A percentile compares a stretch with the other conserved stretches of the same genome.
Conservation (phyloP, 805 yeast species). For the Maudiozyma serrabonitensis region DNA sequence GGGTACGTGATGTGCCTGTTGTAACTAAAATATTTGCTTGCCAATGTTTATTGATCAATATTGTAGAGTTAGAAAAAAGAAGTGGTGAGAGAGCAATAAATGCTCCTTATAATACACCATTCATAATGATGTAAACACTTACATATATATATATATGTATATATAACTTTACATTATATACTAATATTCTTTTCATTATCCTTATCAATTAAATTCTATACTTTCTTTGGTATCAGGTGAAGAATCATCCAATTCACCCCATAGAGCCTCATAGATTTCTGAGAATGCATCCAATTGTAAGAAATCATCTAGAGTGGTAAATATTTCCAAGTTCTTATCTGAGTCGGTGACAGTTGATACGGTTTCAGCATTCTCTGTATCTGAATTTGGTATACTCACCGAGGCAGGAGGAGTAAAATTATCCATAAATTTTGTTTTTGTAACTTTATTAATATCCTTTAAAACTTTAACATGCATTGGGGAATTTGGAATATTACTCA, state of each 20-base stretch:
- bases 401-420: background rate
- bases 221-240: background rate
- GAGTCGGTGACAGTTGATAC: background rate
- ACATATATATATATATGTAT: background rate
- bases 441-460: background rate
- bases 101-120: background rate
- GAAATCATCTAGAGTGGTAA: conserved; percentile 1
- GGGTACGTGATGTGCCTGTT: conserved; percentile 7
- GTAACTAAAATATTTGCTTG: conserved; percentile 9
- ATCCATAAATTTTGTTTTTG: background rate
- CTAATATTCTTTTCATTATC: background rate
- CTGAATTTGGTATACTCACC: background rate
- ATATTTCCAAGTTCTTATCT: background rate
- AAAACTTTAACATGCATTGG: background rate
- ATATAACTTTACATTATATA: background rate
- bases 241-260: background rate
- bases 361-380: background rate
- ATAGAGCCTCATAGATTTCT: conserved; percentile 2
- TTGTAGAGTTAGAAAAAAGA: conserved; percentile 1
- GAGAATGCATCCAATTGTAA: conserved; percentile 1
- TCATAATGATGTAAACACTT: background rate
- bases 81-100: background rate
- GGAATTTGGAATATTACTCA: background rate
- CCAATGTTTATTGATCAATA: conserved; percentile 8
- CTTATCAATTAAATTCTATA: background rate